Conservation (phyloP, 129 eudicot species). For the Gnaphalium uliginosum region DNA sequence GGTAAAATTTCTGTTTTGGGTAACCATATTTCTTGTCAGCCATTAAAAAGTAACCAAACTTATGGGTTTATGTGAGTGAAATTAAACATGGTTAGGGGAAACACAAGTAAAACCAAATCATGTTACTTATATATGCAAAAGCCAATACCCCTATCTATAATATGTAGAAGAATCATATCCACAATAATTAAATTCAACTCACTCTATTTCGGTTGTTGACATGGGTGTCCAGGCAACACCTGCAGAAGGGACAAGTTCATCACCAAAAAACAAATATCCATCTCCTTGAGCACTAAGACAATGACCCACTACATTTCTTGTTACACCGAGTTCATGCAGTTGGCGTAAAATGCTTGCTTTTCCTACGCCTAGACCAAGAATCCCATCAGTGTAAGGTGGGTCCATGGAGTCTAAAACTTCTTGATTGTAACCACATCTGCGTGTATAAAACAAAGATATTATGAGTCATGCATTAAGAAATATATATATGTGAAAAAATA, state of each 20-base stretch:
- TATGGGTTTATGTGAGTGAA: too few species aligned
- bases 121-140: not conserved
- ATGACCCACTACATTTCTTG: conserved; percentile 79
- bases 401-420: conserved; percentile 59
- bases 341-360: conserved; percentile 77
- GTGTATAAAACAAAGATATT: conserved; percentile 19
- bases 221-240: conserved; percentile 76
- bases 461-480: not conserved
- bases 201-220: conserved; percentile 57
- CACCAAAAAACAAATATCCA: conserved; percentile 90
- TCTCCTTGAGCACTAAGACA: conserved; percentile 82
- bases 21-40: not conserved
- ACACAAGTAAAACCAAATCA: not conserved
- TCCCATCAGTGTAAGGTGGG: conserved; percentile 84
- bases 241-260: conserved; percentile 57
- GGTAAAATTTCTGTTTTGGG: not conserved
- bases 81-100: not conserved
- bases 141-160: not conserved
- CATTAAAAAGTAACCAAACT: not conserved
- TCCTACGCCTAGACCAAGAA: conserved; percentile 88
- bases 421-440: conserved; percentile 94
- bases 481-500: not conserved
- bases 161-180: not conserved
- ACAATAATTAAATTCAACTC: conserved; percentile 24
- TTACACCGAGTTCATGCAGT: conserved; percentile 57